Conservation (phyloP, 305 asterid species). For the Euphrasia arctica region DNA sequence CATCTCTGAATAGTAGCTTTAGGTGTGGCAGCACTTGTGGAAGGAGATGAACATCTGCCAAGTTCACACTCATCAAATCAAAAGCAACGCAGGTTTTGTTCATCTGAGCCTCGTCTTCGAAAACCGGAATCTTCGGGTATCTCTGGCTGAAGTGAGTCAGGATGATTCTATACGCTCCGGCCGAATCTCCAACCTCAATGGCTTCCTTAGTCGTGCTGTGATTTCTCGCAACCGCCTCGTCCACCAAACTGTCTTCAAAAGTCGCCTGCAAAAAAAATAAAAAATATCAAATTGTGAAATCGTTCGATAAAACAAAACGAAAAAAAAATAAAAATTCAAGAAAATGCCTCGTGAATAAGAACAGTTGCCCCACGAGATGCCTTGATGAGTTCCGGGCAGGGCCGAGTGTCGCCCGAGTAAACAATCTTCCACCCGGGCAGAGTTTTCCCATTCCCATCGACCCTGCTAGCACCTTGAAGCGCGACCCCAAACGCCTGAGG, state of each 20-base stretch:
- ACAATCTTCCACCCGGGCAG: conserved; percentile 91
- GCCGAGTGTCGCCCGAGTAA: conserved; percentile 94
- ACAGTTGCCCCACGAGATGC: conserved; percentile 35
- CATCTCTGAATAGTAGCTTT: conserved; percentile 69
- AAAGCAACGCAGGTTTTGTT: conserved; percentile 85
- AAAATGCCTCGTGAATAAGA: too few relatives aligned
- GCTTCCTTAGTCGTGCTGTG: conserved; percentile 95
- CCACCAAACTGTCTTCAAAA: conserved; percentile 74
- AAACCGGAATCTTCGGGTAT: conserved; percentile 90
- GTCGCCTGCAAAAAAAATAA: conserved; percentile 57
- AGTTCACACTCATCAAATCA: conserved; percentile 91
- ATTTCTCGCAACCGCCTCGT: conserved; percentile 73
- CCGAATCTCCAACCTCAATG: conserved; percentile 66
- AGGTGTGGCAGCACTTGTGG: conserved; percentile 76
- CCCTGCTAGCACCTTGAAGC: conserved; percentile 55
- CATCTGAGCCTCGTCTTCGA: conserved; percentile 69
- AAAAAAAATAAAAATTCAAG: too few relatives aligned
- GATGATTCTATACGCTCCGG: conserved; percentile 75
- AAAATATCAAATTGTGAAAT: too few relatives aligned
- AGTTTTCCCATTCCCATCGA: conserved; percentile 47
- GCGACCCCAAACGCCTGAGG: conserved; percentile 75
- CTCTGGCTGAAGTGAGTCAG: conserved; percentile 97
- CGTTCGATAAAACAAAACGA: too few relatives aligned
- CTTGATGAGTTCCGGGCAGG: conserved; percentile 71
- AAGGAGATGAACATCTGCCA: conserved; percentile 74